A percentile compares a stretch with the other conserved stretches of the same genome.
Evolutionary conservation across 2,329 filamentous ascomycete genomes (phyloP).

Genomic region (Epichloe aotearoae): DNA sequence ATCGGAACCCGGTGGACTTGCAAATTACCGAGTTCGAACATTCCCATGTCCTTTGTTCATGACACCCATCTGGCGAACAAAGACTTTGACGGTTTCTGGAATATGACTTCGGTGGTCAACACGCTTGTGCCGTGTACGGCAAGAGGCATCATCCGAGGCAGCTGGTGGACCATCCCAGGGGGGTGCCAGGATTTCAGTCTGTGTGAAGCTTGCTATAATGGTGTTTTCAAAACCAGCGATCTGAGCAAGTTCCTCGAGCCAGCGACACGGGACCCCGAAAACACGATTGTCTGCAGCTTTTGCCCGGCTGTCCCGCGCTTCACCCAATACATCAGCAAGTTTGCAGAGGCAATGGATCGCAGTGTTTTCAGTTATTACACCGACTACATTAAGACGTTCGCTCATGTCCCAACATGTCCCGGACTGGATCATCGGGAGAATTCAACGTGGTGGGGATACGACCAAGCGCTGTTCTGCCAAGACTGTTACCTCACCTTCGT

Average conservation of each 20-base stretch:
- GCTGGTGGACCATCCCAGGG: constrained; percentile 21
- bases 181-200: constrained; percentile 13
- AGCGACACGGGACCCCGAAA: constrained; percentile 7
- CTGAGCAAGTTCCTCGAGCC: constrained; percentile 17
- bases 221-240: constrained; percentile 14
- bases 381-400: constrained; percentile 17
- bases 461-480: constrained; percentile 19
- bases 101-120: constrained; percentile 12
- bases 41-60: constrained; percentile 15
- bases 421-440: constrained; percentile 14
- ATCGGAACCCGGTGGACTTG: constrained; percentile 14
- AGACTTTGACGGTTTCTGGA: constrained; percentile 16
- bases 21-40: constrained; percentile 10
- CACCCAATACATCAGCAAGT: constrained; percentile 12
- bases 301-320: constrained; percentile 15
- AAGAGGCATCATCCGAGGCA: constrained; percentile 17
- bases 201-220: constrained; percentile 22
- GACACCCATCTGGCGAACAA: constrained; percentile 13
- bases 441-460: constrained; percentile 23
- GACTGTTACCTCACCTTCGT: constrained; percentile 22
- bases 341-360: constrained; percentile 18
- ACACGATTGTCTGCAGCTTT: constrained; percentile 18
- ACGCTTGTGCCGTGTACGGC: constrained; percentile 14
- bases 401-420: constrained; percentile 15
- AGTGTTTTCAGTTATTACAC: constrained; percentile 18